Evolutionary conservation across 129 eudicot genomes (phyloP), one percentile per base, ranked within the genome.

Genomic region (Glebionis coronaria): DNA sequence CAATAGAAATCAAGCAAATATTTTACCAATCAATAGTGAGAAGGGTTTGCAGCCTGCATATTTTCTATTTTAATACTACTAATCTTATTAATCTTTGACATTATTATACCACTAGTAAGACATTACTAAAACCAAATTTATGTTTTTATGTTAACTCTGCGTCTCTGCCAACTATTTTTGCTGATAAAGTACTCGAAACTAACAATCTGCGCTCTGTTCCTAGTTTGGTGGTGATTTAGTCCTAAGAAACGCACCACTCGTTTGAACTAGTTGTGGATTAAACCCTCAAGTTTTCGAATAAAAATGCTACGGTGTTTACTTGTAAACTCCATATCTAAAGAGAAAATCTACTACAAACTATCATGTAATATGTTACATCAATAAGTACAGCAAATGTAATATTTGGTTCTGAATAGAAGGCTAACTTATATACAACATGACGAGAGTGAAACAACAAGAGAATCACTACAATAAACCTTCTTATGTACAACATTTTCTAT

Each of bases 91-190:
- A 42, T 18, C 51, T 2, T 61, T 76, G 70, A 69, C 75, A 20
- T 61, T 68, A 69, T 76, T 76, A 69, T 68, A 76, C 80, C 80
- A 76, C 80, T 19, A 76, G 75, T 61, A 61, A 57, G 80, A 76
- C 80, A 68, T 44, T 69, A 53, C 51, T 51, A 28, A 27, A 75
- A 52, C 58, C 80, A 76, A 75, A 69, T 0, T 29, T 5, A 7
- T n/a, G 45, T 23, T 23, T 73, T 73, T 40, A 25, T 15, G 21
- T 50, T 12, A 11, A 49, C 54, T 47, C n/a, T n/a, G n/a, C 14
- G 54, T 1, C 54, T n/a, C n/a, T n/a, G n/a, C n/a, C n/a, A 49
- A 49, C 54, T 14, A 49, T n/a, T 15, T 49, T 49, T 3, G 54
- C 16, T 14, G 3, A 49, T 1, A 49, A 35, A 35, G 42, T n/a